Base-by-base conservation (phyloP, 805 yeast genomes). In the Metschnikowia henanensis region DNA sequence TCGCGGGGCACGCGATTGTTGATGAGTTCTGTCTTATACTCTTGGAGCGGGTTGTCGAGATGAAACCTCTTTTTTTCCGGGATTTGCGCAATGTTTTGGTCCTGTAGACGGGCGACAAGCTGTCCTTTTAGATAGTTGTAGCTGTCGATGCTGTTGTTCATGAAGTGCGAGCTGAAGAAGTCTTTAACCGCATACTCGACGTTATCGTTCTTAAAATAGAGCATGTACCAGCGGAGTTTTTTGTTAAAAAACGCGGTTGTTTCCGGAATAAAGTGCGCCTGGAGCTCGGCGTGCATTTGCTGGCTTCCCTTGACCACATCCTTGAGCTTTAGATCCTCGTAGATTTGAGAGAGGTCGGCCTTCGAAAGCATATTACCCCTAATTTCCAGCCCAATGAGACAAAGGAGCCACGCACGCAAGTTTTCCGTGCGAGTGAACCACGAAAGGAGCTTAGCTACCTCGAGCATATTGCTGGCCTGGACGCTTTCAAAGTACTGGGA, bases 121-220 rank as follows among this genome's bases (percentile, higher is more conserved):
- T 62, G 62, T n/a, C 76, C 76, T 45, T 70, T 54, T 8, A 61
- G 45, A 43, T 58, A 68, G 46, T 65, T 68, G 46, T 65, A 71
- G 25, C 57, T 52, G 40, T 69, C 74, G 30, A 70, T 67, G 43
- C 75, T 68, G 20, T 58, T 47, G 40, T 49, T 55, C 74, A 71
- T 68, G 53, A 71, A 71, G 28, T 60, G 52, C 7, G 50, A 37
- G 34, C 45, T 57, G 45, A 71, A 64, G 51, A 46, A 68, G 43
- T 71, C 76, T 44, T 71, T 71, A 34, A 71, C 48, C 30, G 62
- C 65, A 45, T 71, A 71, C 51, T 69, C 75, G 18, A 71, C 69
- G 48, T 71, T 70, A 39, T 71, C 76, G 46, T 71, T 71, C 36
- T 60, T 61, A 43, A 55, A 57, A 50, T 71, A 71, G n/a, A 71